phyloP scores from a whole-genome alignment of 2,329 filamentous ascomycete species.

The Colletotrichum somersetense region DNA sequence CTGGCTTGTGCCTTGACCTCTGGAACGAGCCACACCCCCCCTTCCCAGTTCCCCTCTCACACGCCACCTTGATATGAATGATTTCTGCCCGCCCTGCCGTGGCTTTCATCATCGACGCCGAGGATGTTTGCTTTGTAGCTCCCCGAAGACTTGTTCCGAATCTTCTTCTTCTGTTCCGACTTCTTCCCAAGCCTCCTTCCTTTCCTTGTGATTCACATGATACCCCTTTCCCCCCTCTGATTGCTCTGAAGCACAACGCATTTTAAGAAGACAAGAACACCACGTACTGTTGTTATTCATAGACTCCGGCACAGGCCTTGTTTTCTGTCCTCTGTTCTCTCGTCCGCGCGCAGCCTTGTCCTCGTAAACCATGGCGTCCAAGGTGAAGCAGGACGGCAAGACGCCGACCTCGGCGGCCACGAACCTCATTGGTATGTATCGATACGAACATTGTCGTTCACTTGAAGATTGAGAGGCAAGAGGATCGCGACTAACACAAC shows the following conservation, averaged over 20 bases:
- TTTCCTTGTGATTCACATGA: conserved; percentile 25
- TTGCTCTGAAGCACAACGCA: not conserved
- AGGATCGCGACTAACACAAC: conserved; percentile 12
- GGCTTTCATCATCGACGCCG: conserved; percentile 41
- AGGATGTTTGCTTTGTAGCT: conserved; percentile 41
- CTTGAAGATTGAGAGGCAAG: not conserved
- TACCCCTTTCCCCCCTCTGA: conserved; percentile 1
- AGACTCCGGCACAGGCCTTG: conserved; percentile 12
- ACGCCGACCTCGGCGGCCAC: conserved; percentile 87
- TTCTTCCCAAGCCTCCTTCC: conserved; percentile 7
- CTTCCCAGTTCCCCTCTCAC: conserved; percentile 6
- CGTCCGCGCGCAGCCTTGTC: conserved; percentile 14
- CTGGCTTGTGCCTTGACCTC: conserved; percentile 38
- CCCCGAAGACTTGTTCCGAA: conserved; percentile 35
- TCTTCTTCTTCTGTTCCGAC: conserved; percentile 27
- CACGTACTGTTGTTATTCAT: not conserved
- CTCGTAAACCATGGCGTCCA: conserved; percentile 55
- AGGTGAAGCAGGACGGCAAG: conserved; percentile 67
- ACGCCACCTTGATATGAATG: conserved; percentile 38
- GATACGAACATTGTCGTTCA: not conserved
- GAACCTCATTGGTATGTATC: conserved; percentile 84
- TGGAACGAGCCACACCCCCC: conserved; percentile 18
- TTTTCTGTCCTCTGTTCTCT: conserved; percentile 9
- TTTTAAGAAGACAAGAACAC: not conserved
- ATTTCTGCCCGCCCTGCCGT: conserved; percentile 29